Evolutionary conservation across 1,284 basidiomycete species (phyloP), one percentile per base, ranked within the genome.

Genomic region (Takashimella tepidaria): DNA sequence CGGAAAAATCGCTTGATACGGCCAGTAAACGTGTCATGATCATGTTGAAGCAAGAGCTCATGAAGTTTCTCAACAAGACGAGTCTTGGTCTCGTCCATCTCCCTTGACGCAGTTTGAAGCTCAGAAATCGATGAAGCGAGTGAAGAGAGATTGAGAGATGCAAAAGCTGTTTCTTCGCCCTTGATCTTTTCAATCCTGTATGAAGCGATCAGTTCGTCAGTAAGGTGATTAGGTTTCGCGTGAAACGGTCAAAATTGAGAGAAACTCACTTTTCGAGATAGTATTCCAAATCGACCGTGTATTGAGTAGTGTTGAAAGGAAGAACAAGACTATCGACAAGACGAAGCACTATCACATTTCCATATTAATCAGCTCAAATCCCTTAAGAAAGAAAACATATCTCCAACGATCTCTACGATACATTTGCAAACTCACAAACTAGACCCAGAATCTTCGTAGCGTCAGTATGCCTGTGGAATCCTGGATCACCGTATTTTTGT

Each of bases 261-360:
- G 37, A 54, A 10, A 47, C 60, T 47, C 27, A 57, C 80, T 78
- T 78, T 37, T 81, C 76, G 27, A 84, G 75, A 67, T 89, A 89
- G 10, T 76, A 71, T 43, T 76, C 73, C 5, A 90, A 78, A 64
- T 87, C 85, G 16, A 79, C 61, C 1, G 85, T 77, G 66, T 89
- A 89, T 61, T 87, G 84, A 1, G 86, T 87, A 2, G 87, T 85
- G 70, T 91, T 89, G 51, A 92, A 71, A 2, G 88, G 88, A 4
- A 81, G 59, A 37, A 81, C 64, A 42, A 87, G 76, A 5, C 81
- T 78, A 53, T 87, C 83, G 1, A 80, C 79, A 6, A 88, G 60
- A 16, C 86, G 80, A 21, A 92, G 77, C 4, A 82, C 78, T 66
- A 21, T 4, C 40, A 12, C 21, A 19, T 42, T 20, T 46, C 45